Percentiles rank a stretch among this genome's conserved stretches.
phyloP scores from a whole-genome alignment of 441 rosid genomes.

The Arabidopsis hybrid region DNA sequence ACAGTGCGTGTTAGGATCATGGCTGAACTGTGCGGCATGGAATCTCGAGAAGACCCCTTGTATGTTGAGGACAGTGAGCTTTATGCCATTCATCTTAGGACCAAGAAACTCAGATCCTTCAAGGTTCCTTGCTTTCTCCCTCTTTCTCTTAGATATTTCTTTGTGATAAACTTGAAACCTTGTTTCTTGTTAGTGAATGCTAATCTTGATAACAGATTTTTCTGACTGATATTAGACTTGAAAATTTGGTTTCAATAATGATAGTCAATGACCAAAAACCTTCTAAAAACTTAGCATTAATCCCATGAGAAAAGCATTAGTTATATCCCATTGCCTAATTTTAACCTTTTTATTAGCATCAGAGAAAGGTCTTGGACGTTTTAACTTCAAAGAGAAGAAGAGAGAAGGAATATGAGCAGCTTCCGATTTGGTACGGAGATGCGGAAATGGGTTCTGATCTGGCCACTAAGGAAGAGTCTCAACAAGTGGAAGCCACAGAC shows the following conservation, averaged over 20 bases:
- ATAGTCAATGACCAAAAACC: neutral
- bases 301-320: neutral
- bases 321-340: conserved; percentile 9
- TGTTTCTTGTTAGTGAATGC: conserved; percentile 9
- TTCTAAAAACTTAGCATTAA: neutral
- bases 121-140: conserved; percentile 58
- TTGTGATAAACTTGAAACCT: neutral
- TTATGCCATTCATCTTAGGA: conserved; percentile 58
- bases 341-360: conserved; percentile 14
- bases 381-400: conserved; percentile 61
- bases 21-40: conserved; percentile 46
- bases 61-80: conserved; percentile 52
- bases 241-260: neutral
- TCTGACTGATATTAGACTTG: neutral
- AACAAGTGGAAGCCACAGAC: conserved; percentile 38
- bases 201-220: neutral
- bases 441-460: conserved; percentile 49
- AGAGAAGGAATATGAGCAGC: conserved; percentile 77
- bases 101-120: conserved; percentile 58
- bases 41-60: conserved; percentile 53
- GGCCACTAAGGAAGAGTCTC: conserved; percentile 33
- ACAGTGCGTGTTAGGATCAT: conserved; percentile 55
- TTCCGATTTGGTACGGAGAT: conserved; percentile 78
- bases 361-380: conserved; percentile 73
- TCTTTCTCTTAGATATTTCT: conserved; percentile 23